Base-by-base conservation (phyloP, 768 basidiomycete species). In the Porphyrellus cyaneotinctus region DNA sequence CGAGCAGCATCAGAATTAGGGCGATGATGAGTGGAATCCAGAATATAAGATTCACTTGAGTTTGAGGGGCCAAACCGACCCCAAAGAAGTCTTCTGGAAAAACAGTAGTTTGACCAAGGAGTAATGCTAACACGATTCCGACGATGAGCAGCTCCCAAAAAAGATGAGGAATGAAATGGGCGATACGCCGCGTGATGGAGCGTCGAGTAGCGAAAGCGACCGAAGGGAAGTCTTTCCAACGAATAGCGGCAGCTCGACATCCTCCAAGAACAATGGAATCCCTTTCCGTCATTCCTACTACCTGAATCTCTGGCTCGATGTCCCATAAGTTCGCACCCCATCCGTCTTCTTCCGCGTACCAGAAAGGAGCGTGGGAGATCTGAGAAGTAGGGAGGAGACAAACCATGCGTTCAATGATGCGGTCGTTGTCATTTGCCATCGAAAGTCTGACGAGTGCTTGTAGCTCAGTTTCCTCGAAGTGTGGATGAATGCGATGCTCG, bases 381-480 rank as follows among this genome's bases (percentile, higher is more conserved):
- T 31, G 12, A 14, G 26, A 12, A n/a, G n/a, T n/a, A n/a, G 61
- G 64, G 0, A 63, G 28, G 30, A 64, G 43, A 6, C 57, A 65
- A 7, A 68, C 41, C 54, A 65, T 65, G 5, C 58, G 54, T 23
- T 67, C 64, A 6, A 55, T 47, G 13, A 63, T 38, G 6, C 60
- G 53, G 7, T 63, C 64, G 3, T 48, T 63, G 39, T 65, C 57
- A 9, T 68, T 65, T 0, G 52, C 66, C 56, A 67, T 59, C 10
- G 65, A 64, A 5, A 64, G 44, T 30, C 60, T 47, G 3, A 49
- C 58, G n/a, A 61, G 49, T 7, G 65, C 62, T 45, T 67, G 62
- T 31, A 61, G 1, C 30, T 58, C 51, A 15, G 52, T 64, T 28
- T 64, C 63, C 32, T 41, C 18, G 15, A 28, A 15, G 18, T 62